Conservation (phyloP, 805 yeast genomes). For the Debaryomyces prosopidis region DNA sequence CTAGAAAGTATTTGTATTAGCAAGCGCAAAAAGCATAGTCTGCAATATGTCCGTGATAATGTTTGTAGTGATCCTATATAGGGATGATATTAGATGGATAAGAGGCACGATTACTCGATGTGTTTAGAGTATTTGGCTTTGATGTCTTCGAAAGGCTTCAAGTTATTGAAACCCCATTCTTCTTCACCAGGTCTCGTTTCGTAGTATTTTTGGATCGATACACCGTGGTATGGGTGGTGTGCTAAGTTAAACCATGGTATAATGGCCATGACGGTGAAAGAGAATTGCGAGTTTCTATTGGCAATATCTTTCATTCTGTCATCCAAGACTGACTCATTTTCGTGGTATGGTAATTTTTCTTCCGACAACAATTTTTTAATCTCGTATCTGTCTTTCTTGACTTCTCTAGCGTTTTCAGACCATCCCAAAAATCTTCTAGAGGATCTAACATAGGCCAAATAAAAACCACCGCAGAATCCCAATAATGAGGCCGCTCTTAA, state of each 20-base stretch:
- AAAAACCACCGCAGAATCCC: constrained; percentile 74
- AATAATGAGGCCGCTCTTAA: constrained; percentile 61
- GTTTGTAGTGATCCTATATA: too few relatives aligned
- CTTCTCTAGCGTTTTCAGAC: constrained; percentile 71
- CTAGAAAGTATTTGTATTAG: too few relatives aligned
- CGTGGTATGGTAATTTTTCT: constrained; percentile 69
- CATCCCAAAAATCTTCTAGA: constrained; percentile 77
- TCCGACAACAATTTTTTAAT: constrained; percentile 63
- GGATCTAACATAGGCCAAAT: constrained; percentile 66
- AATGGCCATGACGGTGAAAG: constrained; percentile 57
- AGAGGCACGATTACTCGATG: constrained; percentile 17
- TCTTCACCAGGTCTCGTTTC: constrained; percentile 60
- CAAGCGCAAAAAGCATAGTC: too few relatives aligned
- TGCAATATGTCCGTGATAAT: too few relatives aligned
- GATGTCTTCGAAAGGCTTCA: constrained; percentile 53
- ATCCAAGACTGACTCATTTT: constrained; percentile 52
- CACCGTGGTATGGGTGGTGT: constrained; percentile 80
- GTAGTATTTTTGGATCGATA: constrained; percentile 61
- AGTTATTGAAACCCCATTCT: constrained; percentile 50
- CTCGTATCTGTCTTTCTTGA: constrained; percentile 70
- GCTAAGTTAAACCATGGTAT: constrained; percentile 85
- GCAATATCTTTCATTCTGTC: constrained; percentile 74
- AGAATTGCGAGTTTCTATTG: constrained; percentile 73
- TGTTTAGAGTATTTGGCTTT: constrained; percentile 31
- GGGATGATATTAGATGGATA: too few relatives aligned